phyloP scores from a whole-genome alignment of 805 yeast genomes.

The Ogataea methylovora region DNA sequence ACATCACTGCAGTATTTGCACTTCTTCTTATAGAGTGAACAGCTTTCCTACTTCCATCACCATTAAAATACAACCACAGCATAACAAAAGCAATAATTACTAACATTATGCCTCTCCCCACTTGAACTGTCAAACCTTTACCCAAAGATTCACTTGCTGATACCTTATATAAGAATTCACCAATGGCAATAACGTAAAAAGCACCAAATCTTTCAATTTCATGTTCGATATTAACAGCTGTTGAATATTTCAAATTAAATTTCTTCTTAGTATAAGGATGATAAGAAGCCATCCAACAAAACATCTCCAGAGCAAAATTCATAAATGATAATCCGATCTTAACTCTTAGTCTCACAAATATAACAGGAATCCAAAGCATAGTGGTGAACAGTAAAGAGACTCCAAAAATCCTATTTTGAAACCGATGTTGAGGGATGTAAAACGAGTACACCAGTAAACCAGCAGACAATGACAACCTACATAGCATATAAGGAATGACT shows the following conservation, averaged over 20 bases:
- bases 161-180: constrained; percentile 50
- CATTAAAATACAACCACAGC: constrained; percentile 48
- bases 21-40: constrained; percentile 48
- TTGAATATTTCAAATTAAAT: constrained; percentile 37
- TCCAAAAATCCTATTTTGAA: constrained; percentile 38
- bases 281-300: constrained; percentile 27
- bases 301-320: constrained; percentile 34
- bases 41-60: constrained; percentile 41
- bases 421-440: constrained; percentile 41
- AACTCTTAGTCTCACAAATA: constrained; percentile 37
- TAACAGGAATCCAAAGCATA: constrained; percentile 43
- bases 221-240: constrained; percentile 61
- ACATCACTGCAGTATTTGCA: constrained; percentile 35
- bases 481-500: constrained; percentile 40
- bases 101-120: constrained; percentile 42
- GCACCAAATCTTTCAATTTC: constrained; percentile 55
- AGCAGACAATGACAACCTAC: constrained; percentile 32
- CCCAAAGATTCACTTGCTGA: constrained; percentile 40
- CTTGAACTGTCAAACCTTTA: constrained; percentile 32
- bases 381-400: constrained; percentile 25
- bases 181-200: constrained; percentile 56
- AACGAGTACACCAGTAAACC: constrained; percentile 32
- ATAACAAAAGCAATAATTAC: constrained; percentile 40
- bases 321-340: constrained; percentile 39
- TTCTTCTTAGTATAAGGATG: constrained; percentile 41